Evolutionary conservation across 2,329 filamentous ascomycete genomes (phyloP).

Genomic region (Cladophialophora yegresii): DNA sequence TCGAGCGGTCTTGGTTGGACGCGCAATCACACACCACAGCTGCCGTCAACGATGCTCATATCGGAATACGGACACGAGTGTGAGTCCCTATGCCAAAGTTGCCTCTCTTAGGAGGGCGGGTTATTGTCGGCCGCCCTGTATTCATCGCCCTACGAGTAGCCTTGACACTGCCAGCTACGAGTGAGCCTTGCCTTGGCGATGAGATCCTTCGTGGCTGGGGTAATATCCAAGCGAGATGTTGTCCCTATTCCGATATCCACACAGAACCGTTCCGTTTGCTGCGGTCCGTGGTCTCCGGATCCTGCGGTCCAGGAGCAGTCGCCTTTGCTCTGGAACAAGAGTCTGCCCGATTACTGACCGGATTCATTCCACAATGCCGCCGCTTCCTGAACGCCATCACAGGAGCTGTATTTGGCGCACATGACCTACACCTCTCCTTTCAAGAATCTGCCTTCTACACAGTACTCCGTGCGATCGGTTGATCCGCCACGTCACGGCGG

Average conservation of each 20-base stretch:
- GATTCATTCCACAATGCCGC: not conserved
- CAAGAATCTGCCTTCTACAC: not conserved
- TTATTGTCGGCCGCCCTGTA: not conserved
- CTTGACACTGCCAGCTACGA: slow-evolving; percentile 13
- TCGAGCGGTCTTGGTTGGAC: not conserved
- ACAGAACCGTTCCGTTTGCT: not conserved
- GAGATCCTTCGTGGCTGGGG: slow-evolving; percentile 13
- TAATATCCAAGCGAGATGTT: not conserved
- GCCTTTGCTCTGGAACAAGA: not conserved
- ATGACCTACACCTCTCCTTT: not conserved
- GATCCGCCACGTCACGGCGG: not conserved
- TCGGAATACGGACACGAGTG: not conserved
- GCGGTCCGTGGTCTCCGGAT: not conserved
- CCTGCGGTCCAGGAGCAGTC: not conserved
- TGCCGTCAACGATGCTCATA: not conserved
- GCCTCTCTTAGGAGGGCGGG: not conserved
- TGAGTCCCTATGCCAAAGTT: not conserved
- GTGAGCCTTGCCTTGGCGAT: slow-evolving; percentile 16
- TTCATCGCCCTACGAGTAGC: not conserved
- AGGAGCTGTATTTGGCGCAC: not conserved
- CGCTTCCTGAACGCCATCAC: not conserved
- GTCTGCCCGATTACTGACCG: not conserved
- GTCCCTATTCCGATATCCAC: not conserved
- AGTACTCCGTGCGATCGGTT: not conserved
- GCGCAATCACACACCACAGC: slow-evolving; percentile 7